Evolutionary conservation across 768 basidiomycete species (phyloP).

Genomic region (Paxillus rubicundulus): DNA sequence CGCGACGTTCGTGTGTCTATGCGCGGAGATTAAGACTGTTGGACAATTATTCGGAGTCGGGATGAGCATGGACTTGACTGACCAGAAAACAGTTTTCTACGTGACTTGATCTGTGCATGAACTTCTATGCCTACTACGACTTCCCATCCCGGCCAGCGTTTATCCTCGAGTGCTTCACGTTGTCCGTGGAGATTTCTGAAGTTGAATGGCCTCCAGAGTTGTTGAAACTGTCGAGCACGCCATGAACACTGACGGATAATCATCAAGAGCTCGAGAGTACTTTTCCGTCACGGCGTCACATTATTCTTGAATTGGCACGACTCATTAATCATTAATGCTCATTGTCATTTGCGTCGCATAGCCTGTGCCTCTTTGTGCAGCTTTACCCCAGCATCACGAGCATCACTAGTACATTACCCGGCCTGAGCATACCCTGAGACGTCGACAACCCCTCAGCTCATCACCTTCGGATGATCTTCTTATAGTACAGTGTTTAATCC

Average conservation of each 20-base stretch:
- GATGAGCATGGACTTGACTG: constrained; percentile 26
- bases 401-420: no score
- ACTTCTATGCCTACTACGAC: constrained; percentile 93
- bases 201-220: constrained; percentile 8
- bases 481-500: background rate
- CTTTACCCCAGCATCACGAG: no score
- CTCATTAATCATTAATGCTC: no score
- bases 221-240: constrained; percentile 13
- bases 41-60: constrained; percentile 1
- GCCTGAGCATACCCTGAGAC: no score
- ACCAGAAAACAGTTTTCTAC: constrained; percentile 86
- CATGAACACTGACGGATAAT: constrained; percentile 16
- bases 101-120: constrained; percentile 89
- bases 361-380: no score
- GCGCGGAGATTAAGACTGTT: background rate
- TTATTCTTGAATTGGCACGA: no score
- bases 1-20: constrained; percentile 44
- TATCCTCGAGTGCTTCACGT: constrained; percentile 16
- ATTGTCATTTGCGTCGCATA: no score
- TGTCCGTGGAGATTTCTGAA: constrained; percentile 2
- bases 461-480: background rate
- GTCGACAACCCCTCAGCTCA: no score
- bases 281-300: constrained; percentile 4
- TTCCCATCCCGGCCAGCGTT: constrained; percentile 82
- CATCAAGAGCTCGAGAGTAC: constrained; percentile 16